Evolutionary conservation across 176 grass and related monocot genomes (phyloP).

Genomic region (Zea mays): Zm-B73-REFERENCE-NAM-5.0 NC_050096.1:82827501-82828000

Average conservation of each 20-base stretch:
- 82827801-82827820: conserved; percentile 45
- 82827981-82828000: conserved; percentile 28
- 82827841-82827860: conserved; percentile 39
- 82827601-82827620: conserved; percentile 28
- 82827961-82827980: conserved; percentile 29
- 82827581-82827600: conserved; percentile 30
- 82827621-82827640: conserved; percentile 12
- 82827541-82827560: conserved; percentile 30
- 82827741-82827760: conserved; percentile 55
- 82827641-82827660: conserved; percentile 2
- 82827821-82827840: conserved; percentile 35
- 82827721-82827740: conserved; percentile 98
- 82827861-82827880: conserved; percentile 39
- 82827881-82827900: conserved; percentile 23
- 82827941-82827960: conserved; percentile 38
- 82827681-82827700: conserved; percentile 17
- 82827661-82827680: conserved; percentile 34
- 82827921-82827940: conserved; percentile 32
- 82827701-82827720: conserved; percentile 39
- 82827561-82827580: conserved; percentile 11
- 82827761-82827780: background rate
- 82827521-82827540: conserved; percentile 16
- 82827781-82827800: conserved; percentile 47
- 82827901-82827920: conserved; percentile 15
- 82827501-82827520: conserved; percentile 10